These are phyloP conservation scores for Nannochloropsis salina DNA, from an alignment of 108 stramenopile species.

Conservation along the genomic window DNA sequence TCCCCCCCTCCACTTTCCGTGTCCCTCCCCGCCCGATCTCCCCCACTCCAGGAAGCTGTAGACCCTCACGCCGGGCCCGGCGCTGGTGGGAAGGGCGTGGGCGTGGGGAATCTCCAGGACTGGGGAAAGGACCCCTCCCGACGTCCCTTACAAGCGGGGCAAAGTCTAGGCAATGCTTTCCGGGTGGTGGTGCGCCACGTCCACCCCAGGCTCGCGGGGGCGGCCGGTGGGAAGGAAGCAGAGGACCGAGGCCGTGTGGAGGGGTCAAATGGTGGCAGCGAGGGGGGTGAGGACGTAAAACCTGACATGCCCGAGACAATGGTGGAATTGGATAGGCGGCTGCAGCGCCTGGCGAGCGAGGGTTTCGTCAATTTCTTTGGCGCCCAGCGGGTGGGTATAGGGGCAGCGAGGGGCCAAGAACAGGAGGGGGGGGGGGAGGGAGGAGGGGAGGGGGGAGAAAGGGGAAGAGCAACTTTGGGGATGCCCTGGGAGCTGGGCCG, in stretches of 20 bases:
- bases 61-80: no score
- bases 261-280: not conserved
- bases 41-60: no score
- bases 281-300: not conserved
- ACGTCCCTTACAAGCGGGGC: not conserved
- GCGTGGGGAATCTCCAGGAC: not conserved
- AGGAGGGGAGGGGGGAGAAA: not conserved
- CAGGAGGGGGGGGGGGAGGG: not conserved
- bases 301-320: not conserved
- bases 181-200: not conserved
- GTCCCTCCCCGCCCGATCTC: no score
- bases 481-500: not conserved
- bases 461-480: not conserved
- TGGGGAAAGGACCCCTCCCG: not conserved
- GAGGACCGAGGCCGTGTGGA: not conserved
- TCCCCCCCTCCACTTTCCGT: no score
- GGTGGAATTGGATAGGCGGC: not conserved
- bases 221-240: not conserved
- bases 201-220: not conserved
- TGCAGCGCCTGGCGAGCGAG: not conserved
- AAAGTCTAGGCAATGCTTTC: not conserved
- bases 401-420: not conserved
- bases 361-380: not conserved
- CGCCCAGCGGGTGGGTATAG: not conserved
- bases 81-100: no score